Evolutionary conservation across 1,139 yeast genomes (phyloP).

Genomic region (Candida pseudocylindracea): DNA sequence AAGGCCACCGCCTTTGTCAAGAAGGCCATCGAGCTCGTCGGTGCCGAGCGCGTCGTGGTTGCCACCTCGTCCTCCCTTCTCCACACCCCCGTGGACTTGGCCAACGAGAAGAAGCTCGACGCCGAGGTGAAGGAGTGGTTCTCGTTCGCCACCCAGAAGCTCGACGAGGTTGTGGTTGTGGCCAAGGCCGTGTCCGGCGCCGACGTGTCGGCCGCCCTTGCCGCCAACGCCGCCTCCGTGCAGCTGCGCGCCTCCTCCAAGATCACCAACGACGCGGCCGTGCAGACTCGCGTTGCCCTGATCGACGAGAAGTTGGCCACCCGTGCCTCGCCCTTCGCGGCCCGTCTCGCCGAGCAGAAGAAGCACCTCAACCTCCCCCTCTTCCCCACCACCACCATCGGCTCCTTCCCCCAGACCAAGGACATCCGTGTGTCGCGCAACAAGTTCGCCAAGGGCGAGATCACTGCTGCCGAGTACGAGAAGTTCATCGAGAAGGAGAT

Average conservation of each 20-base stretch:
- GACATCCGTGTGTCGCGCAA: slow-evolving; percentile 97
- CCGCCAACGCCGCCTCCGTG: slow-evolving; percentile 73
- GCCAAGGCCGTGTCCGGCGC: slow-evolving; percentile 76
- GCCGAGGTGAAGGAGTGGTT: slow-evolving; percentile 92
- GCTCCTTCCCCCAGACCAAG: slow-evolving; percentile 99
- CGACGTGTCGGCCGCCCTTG: slow-evolving; percentile 44
- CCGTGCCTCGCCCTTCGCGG: slow-evolving; percentile 74
- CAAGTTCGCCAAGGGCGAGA: slow-evolving; percentile 92
- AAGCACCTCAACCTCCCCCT: slow-evolving; percentile 77
- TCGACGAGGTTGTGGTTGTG: slow-evolving; percentile 72
- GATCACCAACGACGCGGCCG: slow-evolving; percentile 80
- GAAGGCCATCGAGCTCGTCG: slow-evolving; percentile 67
- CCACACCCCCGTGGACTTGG: slow-evolving; percentile 96
- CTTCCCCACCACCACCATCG: slow-evolving; percentile 99
- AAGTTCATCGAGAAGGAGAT: slow-evolving; percentile 92
- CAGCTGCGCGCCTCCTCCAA: slow-evolving; percentile 72
- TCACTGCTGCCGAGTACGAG: slow-evolving; percentile 88
- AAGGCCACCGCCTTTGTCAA: slow-evolving; percentile 66
- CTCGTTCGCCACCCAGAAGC: slow-evolving; percentile 94
- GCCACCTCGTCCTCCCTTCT: slow-evolving; percentile 92
- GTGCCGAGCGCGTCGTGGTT: slow-evolving; percentile 73
- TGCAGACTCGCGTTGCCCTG: slow-evolving; percentile 68
- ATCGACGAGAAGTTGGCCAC: slow-evolving; percentile 62
- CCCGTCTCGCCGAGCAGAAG: slow-evolving; percentile 77
- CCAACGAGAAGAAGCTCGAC: slow-evolving; percentile 75